Percentiles rank a stretch among this genome's conserved stretches.
phyloP scores from a whole-genome alignment of 1,284 basidiomycete genomes.

The Cystobasidiaceae sp. region DNA sequence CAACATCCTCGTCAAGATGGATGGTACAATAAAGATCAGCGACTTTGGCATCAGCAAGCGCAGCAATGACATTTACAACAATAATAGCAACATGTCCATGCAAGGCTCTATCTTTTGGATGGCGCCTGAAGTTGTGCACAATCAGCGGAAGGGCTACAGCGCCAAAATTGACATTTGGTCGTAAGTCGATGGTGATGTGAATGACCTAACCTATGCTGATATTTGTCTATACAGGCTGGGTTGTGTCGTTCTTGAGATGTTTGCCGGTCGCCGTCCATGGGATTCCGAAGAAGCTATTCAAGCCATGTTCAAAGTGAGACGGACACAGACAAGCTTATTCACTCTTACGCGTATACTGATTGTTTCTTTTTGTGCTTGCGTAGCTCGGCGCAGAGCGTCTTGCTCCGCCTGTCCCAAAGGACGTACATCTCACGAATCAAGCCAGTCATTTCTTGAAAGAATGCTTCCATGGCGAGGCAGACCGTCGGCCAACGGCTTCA shows the following conservation, averaged over 20 bases:
- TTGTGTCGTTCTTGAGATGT: conserved; percentile 97
- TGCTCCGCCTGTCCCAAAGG: conserved; percentile 81
- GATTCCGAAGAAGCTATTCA: conserved; percentile 78
- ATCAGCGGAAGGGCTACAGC: conserved; percentile 73
- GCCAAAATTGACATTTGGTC: conserved; percentile 96
- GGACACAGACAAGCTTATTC: not conserved
- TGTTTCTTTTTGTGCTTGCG: conserved; percentile 35
- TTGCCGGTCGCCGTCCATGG: conserved; percentile 92
- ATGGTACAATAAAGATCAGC: conserved; percentile 93
- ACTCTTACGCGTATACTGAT: too few species aligned
- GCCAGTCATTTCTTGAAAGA: conserved; percentile 81
- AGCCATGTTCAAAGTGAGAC: conserved; percentile 75
- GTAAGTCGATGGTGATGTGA: conserved; percentile 3
- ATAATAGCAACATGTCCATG: conserved; percentile 69
- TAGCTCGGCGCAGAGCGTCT: conserved; percentile 74
- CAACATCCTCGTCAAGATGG: conserved; percentile 91
- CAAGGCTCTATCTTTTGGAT: conserved; percentile 98
- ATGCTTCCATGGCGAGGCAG: conserved; percentile 88
- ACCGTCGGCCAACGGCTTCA: conserved; percentile 73
- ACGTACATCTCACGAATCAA: conserved; percentile 65
- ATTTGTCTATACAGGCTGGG: conserved; percentile 61
- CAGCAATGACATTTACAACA: conserved; percentile 71
- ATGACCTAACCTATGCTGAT: not conserved
- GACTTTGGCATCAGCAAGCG: conserved; percentile 96
- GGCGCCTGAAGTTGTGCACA: conserved; percentile 92